phyloP scores from a whole-genome alignment of 2,329 filamentous ascomycete genomes.

The Colletotrichum spinosum region DNA sequence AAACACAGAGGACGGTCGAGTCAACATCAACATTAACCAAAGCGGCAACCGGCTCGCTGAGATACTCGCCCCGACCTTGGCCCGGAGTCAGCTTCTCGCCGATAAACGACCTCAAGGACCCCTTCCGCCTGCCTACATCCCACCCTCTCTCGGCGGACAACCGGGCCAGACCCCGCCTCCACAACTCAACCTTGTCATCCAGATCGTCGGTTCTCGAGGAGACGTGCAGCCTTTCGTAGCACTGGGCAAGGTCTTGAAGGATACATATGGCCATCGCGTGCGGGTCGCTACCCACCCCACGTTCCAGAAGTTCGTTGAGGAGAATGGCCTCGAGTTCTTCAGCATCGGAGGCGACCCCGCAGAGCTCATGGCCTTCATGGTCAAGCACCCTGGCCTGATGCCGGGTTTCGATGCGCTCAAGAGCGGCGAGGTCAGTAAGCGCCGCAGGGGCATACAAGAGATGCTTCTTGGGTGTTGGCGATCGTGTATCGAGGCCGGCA shows the following conservation, averaged over 20 bases:
- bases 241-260: slow-evolving; percentile 72
- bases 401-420: slow-evolving; percentile 82
- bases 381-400: slow-evolving; percentile 88
- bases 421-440: slow-evolving; percentile 80
- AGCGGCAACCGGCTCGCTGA: slow-evolving; percentile 74
- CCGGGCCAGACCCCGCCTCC: slow-evolving; percentile 68
- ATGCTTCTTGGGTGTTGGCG: slow-evolving; percentile 90
- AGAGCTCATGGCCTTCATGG: slow-evolving; percentile 89
- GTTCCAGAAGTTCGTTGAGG: slow-evolving; percentile 76
- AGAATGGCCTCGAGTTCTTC: slow-evolving; percentile 81
- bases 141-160: slow-evolving; percentile 75
- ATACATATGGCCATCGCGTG: slow-evolving; percentile 76
- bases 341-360: slow-evolving; percentile 81
- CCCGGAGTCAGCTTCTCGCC: slow-evolving; percentile 63
- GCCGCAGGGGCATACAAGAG: slow-evolving; percentile 79
- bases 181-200: slow-evolving; percentile 76
- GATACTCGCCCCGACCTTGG: slow-evolving; percentile 73
- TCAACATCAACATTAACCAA: slow-evolving; percentile 84
- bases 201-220: slow-evolving; percentile 79
- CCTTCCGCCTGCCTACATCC: slow-evolving; percentile 77
- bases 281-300: slow-evolving; percentile 78
- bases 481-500: slow-evolving; percentile 83
- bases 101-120: slow-evolving; percentile 53
- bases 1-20: slow-evolving; percentile 75
- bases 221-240: slow-evolving; percentile 83